These are phyloP conservation scores for Nemania abortiva DNA, from an alignment of 2,329 filamentous ascomycete species.

Conservation along the genomic window DNA sequence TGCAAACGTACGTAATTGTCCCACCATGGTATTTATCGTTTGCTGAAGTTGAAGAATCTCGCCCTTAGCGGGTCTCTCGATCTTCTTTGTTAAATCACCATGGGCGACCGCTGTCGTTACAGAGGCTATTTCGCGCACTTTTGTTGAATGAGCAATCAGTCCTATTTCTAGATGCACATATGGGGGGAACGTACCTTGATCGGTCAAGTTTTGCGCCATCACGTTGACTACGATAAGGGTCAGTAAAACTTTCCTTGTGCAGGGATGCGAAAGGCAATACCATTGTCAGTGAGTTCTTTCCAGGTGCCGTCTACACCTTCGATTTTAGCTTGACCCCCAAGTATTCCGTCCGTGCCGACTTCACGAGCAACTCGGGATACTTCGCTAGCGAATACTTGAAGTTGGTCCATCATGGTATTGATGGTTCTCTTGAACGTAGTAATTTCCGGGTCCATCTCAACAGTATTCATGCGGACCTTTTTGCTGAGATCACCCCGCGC, in stretches of 20 bases:
- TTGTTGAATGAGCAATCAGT: constrained; percentile 22
- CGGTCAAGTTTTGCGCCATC: constrained; percentile 85
- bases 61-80: constrained; percentile 82
- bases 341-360: constrained; percentile 93
- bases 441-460: constrained; percentile 98
- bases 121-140: constrained; percentile 84
- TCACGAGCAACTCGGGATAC: constrained; percentile 94
- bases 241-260: constrained; percentile 41
- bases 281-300: constrained; percentile 94
- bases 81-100: constrained; percentile 86
- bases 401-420: constrained; percentile 99
- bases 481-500: constrained; percentile 95
- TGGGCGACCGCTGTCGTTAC: constrained; percentile 87
- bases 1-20: constrained; percentile 84
- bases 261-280: constrained; percentile 55
- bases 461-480: constrained; percentile 93
- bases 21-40: constrained; percentile 91
- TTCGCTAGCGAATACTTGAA: constrained; percentile 96
- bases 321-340: constrained; percentile 93
- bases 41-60: constrained; percentile 87
- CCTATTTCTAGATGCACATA: not conserved
- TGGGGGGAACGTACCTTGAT: constrained; percentile 66
- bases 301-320: constrained; percentile 95
- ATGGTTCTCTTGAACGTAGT: constrained; percentile 98
- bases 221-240: constrained; percentile 72